Percentiles rank a stretch among this genome's conserved stretches.
Conservation (phyloP, 1,284 basidiomycete species). For the Cronartium quercuum region DNA sequence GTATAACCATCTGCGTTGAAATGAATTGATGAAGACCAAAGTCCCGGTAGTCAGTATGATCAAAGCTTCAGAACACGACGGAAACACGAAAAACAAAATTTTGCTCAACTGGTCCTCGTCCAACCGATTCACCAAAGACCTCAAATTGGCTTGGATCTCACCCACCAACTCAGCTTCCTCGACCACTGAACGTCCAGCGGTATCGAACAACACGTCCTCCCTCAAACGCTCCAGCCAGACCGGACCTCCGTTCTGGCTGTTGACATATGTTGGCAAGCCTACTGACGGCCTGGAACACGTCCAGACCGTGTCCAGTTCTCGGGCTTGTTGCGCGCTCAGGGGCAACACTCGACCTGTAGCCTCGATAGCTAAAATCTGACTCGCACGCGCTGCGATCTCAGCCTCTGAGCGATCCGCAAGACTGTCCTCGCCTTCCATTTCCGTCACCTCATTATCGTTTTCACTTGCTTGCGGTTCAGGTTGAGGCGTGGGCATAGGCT, state of each 20-base stretch:
- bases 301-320: background rate
- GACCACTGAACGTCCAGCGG: background rate
- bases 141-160: constrained; percentile 8
- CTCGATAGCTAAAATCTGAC: constrained; percentile 1
- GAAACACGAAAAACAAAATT: background rate
- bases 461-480: no score
- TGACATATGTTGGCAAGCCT: background rate
- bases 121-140: constrained; percentile 4
- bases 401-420: background rate
- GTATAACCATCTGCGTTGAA: constrained; percentile 16
- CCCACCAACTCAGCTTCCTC: background rate
- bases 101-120: constrained; percentile 26
- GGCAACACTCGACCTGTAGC: constrained; percentile 1
- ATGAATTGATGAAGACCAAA: background rate
- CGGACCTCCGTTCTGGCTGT: background rate
- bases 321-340: background rate
- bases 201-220: background rate
- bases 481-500: no score
- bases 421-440: no score
- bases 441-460: no score
- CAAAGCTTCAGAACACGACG: background rate
- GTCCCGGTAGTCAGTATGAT: background rate
- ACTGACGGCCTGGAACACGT: background rate
- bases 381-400: background rate
- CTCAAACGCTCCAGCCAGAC: constrained; percentile 2